Percentiles rank a stretch among this genome's conserved stretches.
Conservation (phyloP, 2,329 filamentous ascomycete species). For the Cercospora citrullina region DNA sequence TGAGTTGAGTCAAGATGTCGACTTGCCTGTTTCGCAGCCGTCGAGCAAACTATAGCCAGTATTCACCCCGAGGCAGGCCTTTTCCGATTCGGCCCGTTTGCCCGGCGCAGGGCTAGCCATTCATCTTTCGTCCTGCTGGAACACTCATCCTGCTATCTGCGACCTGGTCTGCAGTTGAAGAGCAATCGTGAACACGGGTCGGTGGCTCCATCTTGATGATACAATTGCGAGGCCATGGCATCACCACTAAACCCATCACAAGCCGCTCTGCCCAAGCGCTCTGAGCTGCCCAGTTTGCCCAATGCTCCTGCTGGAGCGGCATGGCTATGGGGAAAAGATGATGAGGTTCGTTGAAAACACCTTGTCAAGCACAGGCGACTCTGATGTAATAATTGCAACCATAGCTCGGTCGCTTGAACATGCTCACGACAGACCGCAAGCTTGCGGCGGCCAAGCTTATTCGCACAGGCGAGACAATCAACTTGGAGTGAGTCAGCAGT, state of each 20-base stretch:
- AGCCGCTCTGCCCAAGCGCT: background rate
- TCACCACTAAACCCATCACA: background rate
- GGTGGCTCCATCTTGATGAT: background rate
- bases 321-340: background rate
- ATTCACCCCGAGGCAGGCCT: background rate
- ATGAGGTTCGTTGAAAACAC: background rate
- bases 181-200: background rate
- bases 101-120: background rate
- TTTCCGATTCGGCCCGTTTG: slow-evolving; percentile 1
- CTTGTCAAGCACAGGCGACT: background rate
- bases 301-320: background rate
- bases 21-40: background rate
- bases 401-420: background rate
- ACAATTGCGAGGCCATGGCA: background rate
- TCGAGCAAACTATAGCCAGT: background rate
- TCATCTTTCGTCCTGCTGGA: background rate
- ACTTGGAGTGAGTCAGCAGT: background rate
- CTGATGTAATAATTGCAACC: background rate
- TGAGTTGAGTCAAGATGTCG: background rate
- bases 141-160: background rate
- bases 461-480: background rate
- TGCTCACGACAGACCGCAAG: background rate
- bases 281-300: background rate
- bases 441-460: background rate
- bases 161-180: background rate